Percentiles rank a stretch among this genome's conserved stretches.
Conservation (phyloP, 2,329 filamentous ascomycete genomes). For the Cladophialophora bantiana region DNA sequence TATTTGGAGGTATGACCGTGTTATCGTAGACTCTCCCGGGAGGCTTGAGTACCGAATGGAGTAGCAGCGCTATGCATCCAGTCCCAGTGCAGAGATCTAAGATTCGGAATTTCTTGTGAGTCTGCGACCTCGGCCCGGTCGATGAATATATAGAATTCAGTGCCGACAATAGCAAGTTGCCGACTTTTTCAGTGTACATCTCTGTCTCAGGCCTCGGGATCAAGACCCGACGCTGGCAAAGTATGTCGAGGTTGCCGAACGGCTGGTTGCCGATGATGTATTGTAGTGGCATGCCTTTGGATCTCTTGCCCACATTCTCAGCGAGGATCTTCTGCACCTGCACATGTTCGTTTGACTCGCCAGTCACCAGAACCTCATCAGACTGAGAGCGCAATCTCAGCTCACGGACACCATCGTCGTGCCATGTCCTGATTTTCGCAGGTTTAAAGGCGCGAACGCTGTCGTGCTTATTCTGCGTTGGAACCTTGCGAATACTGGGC, state of each 20-base stretch:
- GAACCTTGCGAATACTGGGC: neutral
- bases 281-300: conserved; percentile 78
- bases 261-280: conserved; percentile 89
- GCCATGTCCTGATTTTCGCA: neutral
- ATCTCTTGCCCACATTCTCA: conserved; percentile 52
- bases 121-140: neutral
- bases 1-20: neutral
- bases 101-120: conserved; percentile 60
- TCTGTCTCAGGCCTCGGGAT: conserved; percentile 72
- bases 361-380: neutral
- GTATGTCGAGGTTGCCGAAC: conserved; percentile 82
- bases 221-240: conserved; percentile 77
- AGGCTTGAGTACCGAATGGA: conserved; percentile 66
- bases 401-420: neutral
- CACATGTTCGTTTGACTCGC: neutral
- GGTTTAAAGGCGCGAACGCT: neutral
- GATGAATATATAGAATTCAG: neutral
- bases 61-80: conserved; percentile 83
- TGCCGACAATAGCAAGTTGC: conserved; percentile 16
- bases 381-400: neutral
- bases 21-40: neutral
- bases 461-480: neutral
- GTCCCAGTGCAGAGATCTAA: conserved; percentile 90
- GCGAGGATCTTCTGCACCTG: conserved; percentile 12
- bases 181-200: conserved; percentile 35